Percentiles rank a stretch among this genome's conserved stretches.
phyloP scores from a whole-genome alignment of 2,329 filamentous ascomycete genomes.

The Dactylellina leptospora region DNA sequence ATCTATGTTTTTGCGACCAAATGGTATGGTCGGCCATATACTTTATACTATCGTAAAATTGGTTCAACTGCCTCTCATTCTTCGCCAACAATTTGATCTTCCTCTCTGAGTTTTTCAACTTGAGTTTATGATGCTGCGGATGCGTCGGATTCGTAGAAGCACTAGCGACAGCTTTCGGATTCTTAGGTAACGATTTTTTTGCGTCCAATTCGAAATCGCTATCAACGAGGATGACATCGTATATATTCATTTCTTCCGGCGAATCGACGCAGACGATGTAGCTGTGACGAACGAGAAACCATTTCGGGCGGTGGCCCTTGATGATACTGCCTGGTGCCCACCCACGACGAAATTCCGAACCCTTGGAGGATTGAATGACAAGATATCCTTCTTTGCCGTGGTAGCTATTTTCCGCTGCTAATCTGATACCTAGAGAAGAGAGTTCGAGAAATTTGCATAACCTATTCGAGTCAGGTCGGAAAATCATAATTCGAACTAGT shows the following conservation, averaged over 20 bases:
- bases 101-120: constrained; percentile 88
- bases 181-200: constrained; percentile 67
- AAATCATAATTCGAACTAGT: constrained; percentile 96
- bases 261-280: constrained; percentile 99
- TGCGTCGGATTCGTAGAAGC: constrained; percentile 66
- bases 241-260: constrained; percentile 97
- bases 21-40: constrained; percentile 83
- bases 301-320: constrained; percentile 86
- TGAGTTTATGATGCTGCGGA: constrained; percentile 82
- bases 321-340: constrained; percentile 81
- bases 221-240: constrained; percentile 98
- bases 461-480: constrained; percentile 92
- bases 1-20: constrained; percentile 85
- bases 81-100: constrained; percentile 90
- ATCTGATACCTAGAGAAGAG: constrained; percentile 88
- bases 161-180: constrained; percentile 70
- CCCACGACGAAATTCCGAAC: constrained; percentile 82
- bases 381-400: constrained; percentile 97
- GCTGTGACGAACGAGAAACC: constrained; percentile 97
- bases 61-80: constrained; percentile 85
- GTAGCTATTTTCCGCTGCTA: constrained; percentile 94
- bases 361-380: constrained; percentile 89
- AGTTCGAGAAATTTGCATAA: constrained; percentile 95
- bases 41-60: constrained; percentile 91
- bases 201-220: constrained; percentile 82